These are phyloP conservation scores for Aspergillus quadrilineatus DNA, from an alignment of 2,329 filamentous ascomycete species.

Conservation along the genomic window DNA sequence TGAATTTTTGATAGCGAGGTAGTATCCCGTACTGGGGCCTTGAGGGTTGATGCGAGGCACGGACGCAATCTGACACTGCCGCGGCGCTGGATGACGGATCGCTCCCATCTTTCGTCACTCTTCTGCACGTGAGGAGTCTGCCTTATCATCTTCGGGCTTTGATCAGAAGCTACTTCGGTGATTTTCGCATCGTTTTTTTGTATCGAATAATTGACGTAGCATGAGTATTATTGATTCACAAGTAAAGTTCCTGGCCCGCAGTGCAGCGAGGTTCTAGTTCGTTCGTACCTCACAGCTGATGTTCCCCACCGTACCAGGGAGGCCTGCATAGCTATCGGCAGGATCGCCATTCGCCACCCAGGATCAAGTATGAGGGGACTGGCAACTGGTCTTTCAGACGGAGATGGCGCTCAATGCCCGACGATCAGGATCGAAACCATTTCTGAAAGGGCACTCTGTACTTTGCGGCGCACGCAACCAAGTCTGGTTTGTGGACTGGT, in stretches of 20 bases:
- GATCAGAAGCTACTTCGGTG: background rate
- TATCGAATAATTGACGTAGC: background rate
- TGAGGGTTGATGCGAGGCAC: background rate
- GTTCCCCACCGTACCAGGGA: background rate
- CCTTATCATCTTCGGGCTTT: background rate
- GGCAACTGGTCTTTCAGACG: background rate
- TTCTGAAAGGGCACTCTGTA: background rate
- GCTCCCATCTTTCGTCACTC: background rate
- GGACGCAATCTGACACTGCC: conserved; percentile 1
- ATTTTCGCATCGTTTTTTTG: background rate
- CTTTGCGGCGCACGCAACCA: background rate
- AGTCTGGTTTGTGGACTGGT: background rate
- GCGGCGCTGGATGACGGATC: conserved; percentile 3
- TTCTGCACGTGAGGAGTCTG: conserved; percentile 8
- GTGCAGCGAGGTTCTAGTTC: background rate
- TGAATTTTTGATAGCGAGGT: background rate
- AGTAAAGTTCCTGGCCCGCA: background rate
- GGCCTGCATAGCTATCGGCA: background rate
- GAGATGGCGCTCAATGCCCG: background rate
- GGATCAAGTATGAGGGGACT: background rate
- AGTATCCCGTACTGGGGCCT: background rate
- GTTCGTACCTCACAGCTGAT: background rate
- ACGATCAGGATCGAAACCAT: background rate
- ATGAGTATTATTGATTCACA: background rate
- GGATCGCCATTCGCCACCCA: background rate